These are phyloP conservation scores for Umbilicaria muhlenbergii DNA, from an alignment of 495 filamentous ascomycete genomes.

Conservation along the genomic window DNA sequence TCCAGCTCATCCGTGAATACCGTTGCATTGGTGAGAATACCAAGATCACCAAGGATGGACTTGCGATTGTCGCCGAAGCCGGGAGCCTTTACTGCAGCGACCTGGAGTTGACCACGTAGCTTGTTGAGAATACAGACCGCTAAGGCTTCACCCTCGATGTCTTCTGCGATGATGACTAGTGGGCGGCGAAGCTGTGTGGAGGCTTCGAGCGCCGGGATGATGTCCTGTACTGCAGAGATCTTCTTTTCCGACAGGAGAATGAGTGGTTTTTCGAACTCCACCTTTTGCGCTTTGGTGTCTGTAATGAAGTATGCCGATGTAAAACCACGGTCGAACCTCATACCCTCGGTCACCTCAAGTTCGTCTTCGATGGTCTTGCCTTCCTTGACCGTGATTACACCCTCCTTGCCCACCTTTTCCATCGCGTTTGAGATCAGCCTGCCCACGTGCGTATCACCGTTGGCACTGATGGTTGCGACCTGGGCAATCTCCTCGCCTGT, in stretches of 20 bases:
- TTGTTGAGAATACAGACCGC: conserved; percentile 99
- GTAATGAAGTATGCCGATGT: conserved; percentile 99
- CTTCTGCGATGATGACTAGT: conserved; percentile 96
- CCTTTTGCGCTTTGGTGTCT: conserved; percentile 94
- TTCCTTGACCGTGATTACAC: conserved; percentile 99
- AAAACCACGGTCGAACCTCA: conserved; percentile 97
- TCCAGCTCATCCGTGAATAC: conserved; percentile 98
- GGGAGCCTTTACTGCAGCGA: conserved; percentile 95
- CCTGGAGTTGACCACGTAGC: conserved; percentile 96
- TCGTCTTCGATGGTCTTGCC: conserved; percentile 97
- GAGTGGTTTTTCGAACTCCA: conserved; percentile 98
- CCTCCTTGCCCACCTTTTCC: conserved; percentile 99
- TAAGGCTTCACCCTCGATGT: conserved; percentile 96
- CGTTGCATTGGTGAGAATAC: conserved; percentile 85
- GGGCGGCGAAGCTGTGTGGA: conserved; percentile 91
- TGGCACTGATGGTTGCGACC: conserved; percentile 94
- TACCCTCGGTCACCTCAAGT: conserved; percentile 97
- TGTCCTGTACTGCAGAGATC: conserved; percentile 96
- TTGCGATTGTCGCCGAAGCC: conserved; percentile 99
- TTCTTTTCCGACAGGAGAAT: conserved; percentile 99
- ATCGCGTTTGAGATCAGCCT: conserved; percentile 93
- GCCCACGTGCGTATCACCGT: conserved; percentile 92
- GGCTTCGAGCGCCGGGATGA: conserved; percentile 91
- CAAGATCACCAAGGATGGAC: conserved; percentile 93
- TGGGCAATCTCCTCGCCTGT: conserved; percentile 95